A percentile compares a stretch with the other conserved stretches of the same genome.
Evolutionary conservation across 2,329 filamentous ascomycete genomes (phyloP).

Genomic region (Fonsecaea nubica): DNA sequence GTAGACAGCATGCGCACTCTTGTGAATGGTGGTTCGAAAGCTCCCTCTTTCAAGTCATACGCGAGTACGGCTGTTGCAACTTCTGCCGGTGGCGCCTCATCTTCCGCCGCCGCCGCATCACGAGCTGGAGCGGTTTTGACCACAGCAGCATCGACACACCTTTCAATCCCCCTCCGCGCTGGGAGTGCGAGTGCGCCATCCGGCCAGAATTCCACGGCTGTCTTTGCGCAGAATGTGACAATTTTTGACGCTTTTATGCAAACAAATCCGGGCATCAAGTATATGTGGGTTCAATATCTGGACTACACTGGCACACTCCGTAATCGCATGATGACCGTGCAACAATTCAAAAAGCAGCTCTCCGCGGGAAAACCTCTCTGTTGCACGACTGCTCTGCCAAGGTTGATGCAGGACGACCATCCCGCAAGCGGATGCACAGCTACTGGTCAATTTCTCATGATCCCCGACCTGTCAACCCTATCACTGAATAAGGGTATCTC

Average conservation of each 20-base stretch:
- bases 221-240: constrained; percentile 36
- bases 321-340: constrained; percentile 71
- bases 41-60: constrained; percentile 31
- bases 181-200: constrained; percentile 25
- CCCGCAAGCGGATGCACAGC: constrained; percentile 60
- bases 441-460: constrained; percentile 70
- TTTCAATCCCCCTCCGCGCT: constrained; percentile 18
- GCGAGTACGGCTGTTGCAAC: constrained; percentile 34
- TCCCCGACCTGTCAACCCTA: constrained; percentile 70
- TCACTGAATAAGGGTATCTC: constrained; percentile 63
- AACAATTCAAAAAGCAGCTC: constrained; percentile 59
- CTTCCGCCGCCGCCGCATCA: not conserved
- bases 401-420: constrained; percentile 72
- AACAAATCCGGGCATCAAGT: constrained; percentile 62
- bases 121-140: constrained; percentile 24
- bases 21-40: constrained; percentile 37
- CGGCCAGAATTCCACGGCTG: constrained; percentile 23
- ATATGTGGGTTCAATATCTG: constrained; percentile 76
- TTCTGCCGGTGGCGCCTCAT: constrained; percentile 13
- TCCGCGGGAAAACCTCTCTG: constrained; percentile 59
- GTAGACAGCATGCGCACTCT: constrained; percentile 38
- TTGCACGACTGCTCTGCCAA: constrained; percentile 69
- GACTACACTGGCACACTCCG: constrained; percentile 76
- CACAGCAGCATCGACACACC: constrained; percentile 15
- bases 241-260: constrained; percentile 56